phyloP scores from a whole-genome alignment of 2,329 filamentous ascomycete genomes.

The Aspergillus piperis region DNA sequence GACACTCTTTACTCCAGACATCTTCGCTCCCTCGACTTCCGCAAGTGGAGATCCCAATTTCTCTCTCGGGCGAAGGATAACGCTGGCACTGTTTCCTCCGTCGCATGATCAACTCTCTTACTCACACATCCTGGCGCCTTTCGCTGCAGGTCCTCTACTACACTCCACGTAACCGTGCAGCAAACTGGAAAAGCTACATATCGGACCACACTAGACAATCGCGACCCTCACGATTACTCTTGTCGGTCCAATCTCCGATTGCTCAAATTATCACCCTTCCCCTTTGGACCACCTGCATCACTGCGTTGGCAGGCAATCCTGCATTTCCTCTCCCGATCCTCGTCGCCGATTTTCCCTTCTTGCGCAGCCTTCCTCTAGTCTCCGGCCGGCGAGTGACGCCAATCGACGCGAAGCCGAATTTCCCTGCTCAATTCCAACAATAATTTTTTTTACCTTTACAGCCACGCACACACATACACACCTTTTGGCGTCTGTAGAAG shows the following conservation, averaged over 20 bases:
- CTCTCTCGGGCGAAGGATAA: conserved; percentile 16
- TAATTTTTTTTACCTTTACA: too few relatives aligned
- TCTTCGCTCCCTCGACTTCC: conserved; percentile 12
- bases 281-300: conserved; percentile 40
- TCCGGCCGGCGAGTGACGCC: conserved; percentile 15
- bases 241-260: conserved; percentile 34
- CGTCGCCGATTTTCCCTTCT: conserved; percentile 26
- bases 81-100: conserved; percentile 19
- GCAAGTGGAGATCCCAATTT: conserved; percentile 12
- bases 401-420: conserved; percentile 16
- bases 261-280: conserved; percentile 30
- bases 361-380: conserved; percentile 8
- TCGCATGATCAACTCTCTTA: conserved; percentile 32
- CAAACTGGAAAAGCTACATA: conserved; percentile 30
- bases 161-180: conserved; percentile 41
- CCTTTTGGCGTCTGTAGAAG: conserved; percentile 3
- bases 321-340: conserved; percentile 33
- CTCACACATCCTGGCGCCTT: conserved; percentile 28
- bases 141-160: conserved; percentile 30
- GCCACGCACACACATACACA: not conserved
- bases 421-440: conserved; percentile 17
- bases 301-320: conserved; percentile 38
- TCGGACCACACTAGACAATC: conserved; percentile 29
- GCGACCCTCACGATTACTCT: conserved; percentile 27
- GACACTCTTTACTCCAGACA: conserved; percentile 3